Base-by-base conservation (phyloP, 108 stramenopile genomes). In the Cyclostephanos tholiformis region DNA sequence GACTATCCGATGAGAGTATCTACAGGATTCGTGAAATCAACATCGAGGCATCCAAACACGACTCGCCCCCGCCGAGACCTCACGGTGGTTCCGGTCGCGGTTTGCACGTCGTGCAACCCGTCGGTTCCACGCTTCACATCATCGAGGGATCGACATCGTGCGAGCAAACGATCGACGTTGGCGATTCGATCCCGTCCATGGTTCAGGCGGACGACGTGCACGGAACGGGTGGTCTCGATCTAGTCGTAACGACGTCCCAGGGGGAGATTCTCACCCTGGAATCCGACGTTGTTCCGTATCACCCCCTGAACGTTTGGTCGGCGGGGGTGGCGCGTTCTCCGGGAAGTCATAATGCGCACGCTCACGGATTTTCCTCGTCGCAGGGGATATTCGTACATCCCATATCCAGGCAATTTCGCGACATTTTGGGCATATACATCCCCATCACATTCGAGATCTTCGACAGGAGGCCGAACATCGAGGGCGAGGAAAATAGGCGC, bases 201-300 rank as follows among this genome's bases (percentile, higher is more conserved):
- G 89, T 93, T 1, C 88, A 89, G 70, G 92, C 85, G n/a, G 92
- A 93, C 64, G 92, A 93, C 67, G 88, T 93, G 6, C 90, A 93
- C 73, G 92, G 92, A 8, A 91, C 87, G 11, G 80, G 85, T 62
- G 80, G 72, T 26, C 66, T 93, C 17, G 92, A 93, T 72, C 80
- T 93, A 19, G 86, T 93, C 30, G 80, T 91, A 16, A 82, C 92
- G n/a, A 89, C 92, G 0, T 72, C 76, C 13, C 66, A 79, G 23
- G 92, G 92, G 13, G 89, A 93, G 56, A 80, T 91, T 43, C 66
- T 93, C 6, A 93, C 92, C 12, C 50, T 93, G 35, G 88, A 91
- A 63, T 88, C 87, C 10, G 76, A 82, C 23, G 80, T 85, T 11
- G 83, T 84, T 7, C 88, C 89, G 2, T 93, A 81, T 55, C 92